Evolutionary conservation across 179 eudicot genomes (phyloP).

Genomic region (Heliamphora pulchella): DNA sequence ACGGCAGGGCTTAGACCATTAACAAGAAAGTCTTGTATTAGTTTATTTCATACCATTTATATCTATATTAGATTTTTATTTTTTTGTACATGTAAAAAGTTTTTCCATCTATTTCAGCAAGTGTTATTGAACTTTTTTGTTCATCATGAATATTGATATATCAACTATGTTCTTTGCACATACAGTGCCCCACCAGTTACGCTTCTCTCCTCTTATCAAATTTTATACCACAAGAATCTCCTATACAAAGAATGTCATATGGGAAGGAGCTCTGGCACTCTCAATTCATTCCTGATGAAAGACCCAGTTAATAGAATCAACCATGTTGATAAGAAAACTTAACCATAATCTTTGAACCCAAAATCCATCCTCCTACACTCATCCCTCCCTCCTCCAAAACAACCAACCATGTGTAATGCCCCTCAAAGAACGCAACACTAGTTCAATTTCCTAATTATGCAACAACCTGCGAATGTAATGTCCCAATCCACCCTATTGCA

Average conservation of each 20-base stretch:
- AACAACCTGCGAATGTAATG: neutral
- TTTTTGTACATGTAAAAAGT: too few species aligned
- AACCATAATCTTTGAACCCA: neutral
- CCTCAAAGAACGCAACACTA: neutral
- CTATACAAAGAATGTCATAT: neutral
- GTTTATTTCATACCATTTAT: too few species aligned
- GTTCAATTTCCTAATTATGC: slow-evolving; percentile 3
- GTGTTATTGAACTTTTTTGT: too few species aligned
- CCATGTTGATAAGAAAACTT: neutral
- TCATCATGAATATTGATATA: too few species aligned
- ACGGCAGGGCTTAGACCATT: neutral
- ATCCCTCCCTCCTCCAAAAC: neutral
- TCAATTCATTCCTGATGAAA: neutral
- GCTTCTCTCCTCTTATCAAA: too few species aligned
- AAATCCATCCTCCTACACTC: neutral
- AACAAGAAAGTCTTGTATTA: too few species aligned
- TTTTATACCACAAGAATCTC: neutral
- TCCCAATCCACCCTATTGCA: neutral
- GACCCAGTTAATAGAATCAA: neutral
- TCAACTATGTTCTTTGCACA: neutral
- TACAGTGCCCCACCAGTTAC: neutral
- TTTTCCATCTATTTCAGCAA: too few species aligned
- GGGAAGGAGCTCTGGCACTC: slow-evolving; percentile 6
- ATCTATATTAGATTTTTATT: too few species aligned
- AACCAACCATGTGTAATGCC: neutral